Evolutionary conservation across 129 eudicot genomes (phyloP).

Genomic region (Artemisia argyi): DNA sequence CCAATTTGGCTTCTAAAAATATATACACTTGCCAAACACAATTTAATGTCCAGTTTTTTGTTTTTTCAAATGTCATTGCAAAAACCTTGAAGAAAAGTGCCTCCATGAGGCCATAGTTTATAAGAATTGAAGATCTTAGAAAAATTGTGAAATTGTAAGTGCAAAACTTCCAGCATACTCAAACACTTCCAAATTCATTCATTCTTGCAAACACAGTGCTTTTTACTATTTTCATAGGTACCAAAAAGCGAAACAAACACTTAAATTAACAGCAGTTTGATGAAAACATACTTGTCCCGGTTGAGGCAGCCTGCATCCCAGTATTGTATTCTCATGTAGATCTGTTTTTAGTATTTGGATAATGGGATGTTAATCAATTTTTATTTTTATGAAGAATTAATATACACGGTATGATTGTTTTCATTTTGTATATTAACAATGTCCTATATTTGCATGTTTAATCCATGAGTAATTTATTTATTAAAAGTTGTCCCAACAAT

Average conservation of each 20-base stretch:
- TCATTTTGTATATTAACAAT: no score
- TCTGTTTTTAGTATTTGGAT: no score
- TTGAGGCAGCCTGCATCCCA: slow-evolving; percentile 73
- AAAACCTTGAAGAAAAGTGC: neutral
- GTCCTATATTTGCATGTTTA: no score
- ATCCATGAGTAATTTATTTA: no score
- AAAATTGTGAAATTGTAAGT: neutral
- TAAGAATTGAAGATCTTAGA: neutral
- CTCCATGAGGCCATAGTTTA: neutral
- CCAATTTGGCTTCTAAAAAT: neutral
- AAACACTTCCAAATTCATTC: neutral
- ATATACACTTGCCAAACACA: neutral
- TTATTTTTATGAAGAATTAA: no score
- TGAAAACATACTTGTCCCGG: slow-evolving; percentile 72
- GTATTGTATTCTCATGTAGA: slow-evolving; percentile 58
- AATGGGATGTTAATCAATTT: no score
- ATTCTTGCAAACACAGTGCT: slow-evolving; percentile 8
- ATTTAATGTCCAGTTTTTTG: neutral
- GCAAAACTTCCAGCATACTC: neutral
- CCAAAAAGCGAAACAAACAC: neutral
- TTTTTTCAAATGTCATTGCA: neutral
- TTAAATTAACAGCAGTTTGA: neutral
- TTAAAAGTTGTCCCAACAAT: no score
- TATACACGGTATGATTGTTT: no score
- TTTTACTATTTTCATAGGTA: neutral